These are phyloP conservation scores for Cyclocybe aegerita DNA, from an alignment of 768 basidiomycete genomes.

Conservation along the genomic window DNA sequence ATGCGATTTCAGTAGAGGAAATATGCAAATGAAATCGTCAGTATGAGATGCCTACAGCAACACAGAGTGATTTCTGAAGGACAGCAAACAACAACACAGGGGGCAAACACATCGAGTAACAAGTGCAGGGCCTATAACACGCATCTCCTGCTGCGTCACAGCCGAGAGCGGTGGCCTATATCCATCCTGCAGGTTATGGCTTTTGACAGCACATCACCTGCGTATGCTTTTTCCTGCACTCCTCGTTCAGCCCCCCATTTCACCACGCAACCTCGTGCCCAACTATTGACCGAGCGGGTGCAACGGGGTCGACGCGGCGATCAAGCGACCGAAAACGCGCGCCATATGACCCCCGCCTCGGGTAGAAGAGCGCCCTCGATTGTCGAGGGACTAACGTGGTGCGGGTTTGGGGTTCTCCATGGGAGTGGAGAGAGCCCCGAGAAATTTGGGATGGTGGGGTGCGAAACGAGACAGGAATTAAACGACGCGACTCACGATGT, in stretches of 20 bases:
- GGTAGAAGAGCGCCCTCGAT: conserved; percentile 84
- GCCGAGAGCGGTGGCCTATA: conserved; percentile 52
- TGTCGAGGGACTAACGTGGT: conserved; percentile 73
- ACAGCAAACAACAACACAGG: conserved; percentile 48
- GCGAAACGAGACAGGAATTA: conserved; percentile 86
- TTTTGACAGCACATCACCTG: conserved; percentile 30
- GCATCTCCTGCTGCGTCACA: conserved; percentile 70
- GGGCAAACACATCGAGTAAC: conserved; percentile 59
- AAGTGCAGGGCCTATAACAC: conserved; percentile 64
- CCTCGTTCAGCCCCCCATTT: conserved; percentile 98
- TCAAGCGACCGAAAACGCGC: conserved; percentile 96
- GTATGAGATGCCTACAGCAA: conserved; percentile 46
- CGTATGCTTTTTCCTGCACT: conserved; percentile 66
- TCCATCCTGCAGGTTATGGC: conserved; percentile 40
- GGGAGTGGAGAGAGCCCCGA: conserved; percentile 94
- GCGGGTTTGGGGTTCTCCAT: conserved; percentile 95
- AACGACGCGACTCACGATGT: conserved; percentile 87
- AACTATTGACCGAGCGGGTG: conserved; percentile 70
- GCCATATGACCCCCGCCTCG: conserved; percentile 56
- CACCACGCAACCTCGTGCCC: conserved; percentile 89
- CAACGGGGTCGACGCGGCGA: conserved; percentile 75
- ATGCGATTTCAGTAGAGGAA: conserved; percentile 28
- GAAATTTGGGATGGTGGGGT: conserved; percentile 96
- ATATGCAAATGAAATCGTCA: conserved; percentile 70
- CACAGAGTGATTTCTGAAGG: conserved; percentile 15